Evolutionary conservation across 768 basidiomycete species (phyloP).

Genomic region (Kwoniella sp.): DNA sequence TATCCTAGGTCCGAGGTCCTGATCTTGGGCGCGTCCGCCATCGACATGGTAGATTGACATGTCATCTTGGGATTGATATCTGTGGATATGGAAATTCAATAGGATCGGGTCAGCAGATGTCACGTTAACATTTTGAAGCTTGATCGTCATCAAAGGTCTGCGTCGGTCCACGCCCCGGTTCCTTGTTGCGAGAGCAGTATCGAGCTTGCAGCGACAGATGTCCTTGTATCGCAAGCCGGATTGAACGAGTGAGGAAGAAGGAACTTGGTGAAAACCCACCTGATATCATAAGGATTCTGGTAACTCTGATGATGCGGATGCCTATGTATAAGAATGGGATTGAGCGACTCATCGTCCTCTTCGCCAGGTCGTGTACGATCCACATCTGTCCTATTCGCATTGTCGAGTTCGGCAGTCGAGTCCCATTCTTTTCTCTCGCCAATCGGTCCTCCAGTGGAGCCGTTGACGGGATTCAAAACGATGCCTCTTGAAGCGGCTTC

Average conservation of each 20-base stretch:
- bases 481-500: slow-evolving; percentile 39
- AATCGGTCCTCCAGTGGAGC: neutral
- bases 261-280: slow-evolving; percentile 27
- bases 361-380: slow-evolving; percentile 7
- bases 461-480: slow-evolving; percentile 19
- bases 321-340: slow-evolving; percentile 29
- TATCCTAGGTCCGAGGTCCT: slow-evolving; percentile 1
- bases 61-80: slow-evolving; percentile 32
- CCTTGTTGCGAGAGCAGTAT: too few species aligned
- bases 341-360: slow-evolving; percentile 37
- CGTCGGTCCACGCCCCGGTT: too few species aligned
- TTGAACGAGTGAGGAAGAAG: too few species aligned
- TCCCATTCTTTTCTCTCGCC: slow-evolving; percentile 26
- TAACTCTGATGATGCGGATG: slow-evolving; percentile 31
- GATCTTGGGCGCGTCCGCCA: neutral
- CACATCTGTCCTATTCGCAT: neutral
- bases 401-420: neutral
- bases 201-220: too few species aligned
- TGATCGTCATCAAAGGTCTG: neutral
- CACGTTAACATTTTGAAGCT: neutral
- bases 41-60: slow-evolving; percentile 41
- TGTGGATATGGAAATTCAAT: too few species aligned
- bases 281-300: slow-evolving; percentile 41
- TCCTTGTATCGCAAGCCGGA: too few species aligned
- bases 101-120: slow-evolving; percentile 2